Evolutionary conservation across 768 basidiomycete species (phyloP), one percentile per base, ranked within the genome.

Genomic region (Pholiota conissans): DNA sequence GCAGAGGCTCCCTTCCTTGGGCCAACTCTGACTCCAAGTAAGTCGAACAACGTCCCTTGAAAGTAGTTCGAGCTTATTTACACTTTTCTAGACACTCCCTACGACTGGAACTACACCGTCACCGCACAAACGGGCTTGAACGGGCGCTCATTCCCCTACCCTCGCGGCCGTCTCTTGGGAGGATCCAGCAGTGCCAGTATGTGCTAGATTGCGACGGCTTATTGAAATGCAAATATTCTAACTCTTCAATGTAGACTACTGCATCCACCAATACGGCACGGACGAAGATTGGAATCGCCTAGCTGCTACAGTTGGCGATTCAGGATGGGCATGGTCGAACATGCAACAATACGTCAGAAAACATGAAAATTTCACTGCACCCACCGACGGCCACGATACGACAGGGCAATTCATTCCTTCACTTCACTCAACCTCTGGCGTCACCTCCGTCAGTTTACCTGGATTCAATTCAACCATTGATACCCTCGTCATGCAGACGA

Each of bases 241-340:
- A 14, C 2, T 2, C 10, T 48, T 18, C 30, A 18, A 18, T 42
- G 1, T 39, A 74, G 75, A 76, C 57, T 70, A 66, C 37, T 67
- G 76, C 65, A 63, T 73, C 9, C 75, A 73, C 54, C 74, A 73
- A 7, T 69, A 71, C 18, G 73, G 75, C 3, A 63, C 73, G 0
- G 61, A 49, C 2, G 76, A 76, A 18, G 76, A 79, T 35, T 77
- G 65, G 57, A 67, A 79, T 46, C 71, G 72, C n/a, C 70, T 69
- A 9, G 75, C 70, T 0, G 46, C 55, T 8, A 57, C 73, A n/a
- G 69, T 74, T 8, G 71, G 70, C 8, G 75, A 79, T 58, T 13
- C 55, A 9, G 73, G 74, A 14, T 78, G 74, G 76, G 66, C 63
- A 11, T 79, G 77, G 77, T 56, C 68, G 14, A 67, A 65, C 10